Conservation (phyloP, 1,284 basidiomycete species). For the Ustilago crameri region DNA sequence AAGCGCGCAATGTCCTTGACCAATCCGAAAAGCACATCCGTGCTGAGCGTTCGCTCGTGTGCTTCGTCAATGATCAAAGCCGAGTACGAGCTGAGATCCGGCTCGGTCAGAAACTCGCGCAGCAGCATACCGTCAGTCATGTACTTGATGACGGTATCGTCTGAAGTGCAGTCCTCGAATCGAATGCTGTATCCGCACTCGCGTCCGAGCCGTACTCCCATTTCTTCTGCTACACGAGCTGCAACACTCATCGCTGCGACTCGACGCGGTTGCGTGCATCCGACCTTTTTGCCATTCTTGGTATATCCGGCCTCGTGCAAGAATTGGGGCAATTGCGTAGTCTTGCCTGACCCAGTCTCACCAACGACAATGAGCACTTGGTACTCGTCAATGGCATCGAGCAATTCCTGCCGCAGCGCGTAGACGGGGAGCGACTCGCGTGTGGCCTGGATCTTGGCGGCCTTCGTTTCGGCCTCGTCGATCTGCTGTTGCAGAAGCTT, state of each 20-base stretch:
- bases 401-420: conserved; percentile 61
- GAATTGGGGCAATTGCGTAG: conserved; percentile 97
- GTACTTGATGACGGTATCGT: conserved; percentile 72
- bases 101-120: conserved; percentile 66
- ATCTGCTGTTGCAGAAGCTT: conserved; percentile 86
- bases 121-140: conserved; percentile 69
- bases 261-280: conserved; percentile 97
- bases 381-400: conserved; percentile 87
- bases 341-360: conserved; percentile 88
- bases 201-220: conserved; percentile 94
- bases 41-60: conserved; percentile 66
- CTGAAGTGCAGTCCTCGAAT: conserved; percentile 98
- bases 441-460: conserved; percentile 67
- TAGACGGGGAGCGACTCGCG: conserved; percentile 65
- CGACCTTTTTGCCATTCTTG: conserved; percentile 83
- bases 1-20: conserved; percentile 67
- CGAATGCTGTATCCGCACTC: conserved; percentile 96
- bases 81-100: conserved; percentile 62
- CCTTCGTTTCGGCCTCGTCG: conserved; percentile 80
- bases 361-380: conserved; percentile 74
- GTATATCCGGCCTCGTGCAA: conserved; percentile 97
- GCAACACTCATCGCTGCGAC: conserved; percentile 99
- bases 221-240: conserved; percentile 97
- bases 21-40: conserved; percentile 66
- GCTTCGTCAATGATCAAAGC: conserved; percentile 68